These are phyloP conservation scores for Cryptosporidium parvum DNA, from an alignment of 169 alveolate species.

Conservation along the genomic window DNA sequence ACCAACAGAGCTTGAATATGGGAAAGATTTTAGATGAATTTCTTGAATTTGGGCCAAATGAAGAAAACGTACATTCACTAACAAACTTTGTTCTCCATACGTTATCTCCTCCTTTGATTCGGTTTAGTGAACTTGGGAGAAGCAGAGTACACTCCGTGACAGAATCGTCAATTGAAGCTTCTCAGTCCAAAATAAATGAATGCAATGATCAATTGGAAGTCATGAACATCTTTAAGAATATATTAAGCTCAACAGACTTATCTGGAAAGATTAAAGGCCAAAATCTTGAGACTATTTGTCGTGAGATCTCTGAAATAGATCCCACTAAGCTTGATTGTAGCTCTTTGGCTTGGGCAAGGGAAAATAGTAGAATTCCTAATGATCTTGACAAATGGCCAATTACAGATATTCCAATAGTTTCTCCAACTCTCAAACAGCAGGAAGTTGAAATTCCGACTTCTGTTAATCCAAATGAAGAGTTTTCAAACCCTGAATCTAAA, in stretches of 20 bases:
- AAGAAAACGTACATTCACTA: constrained; percentile 19
- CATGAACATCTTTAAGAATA: not conserved
- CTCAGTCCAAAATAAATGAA: not conserved
- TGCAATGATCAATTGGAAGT: constrained; percentile 18
- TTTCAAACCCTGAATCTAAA: not conserved
- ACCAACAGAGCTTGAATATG: constrained; percentile 5
- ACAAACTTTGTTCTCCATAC: constrained; percentile 33
- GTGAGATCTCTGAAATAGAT: constrained; percentile 39
- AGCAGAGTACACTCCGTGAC: not conserved
- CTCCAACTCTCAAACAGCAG: constrained; percentile 16
- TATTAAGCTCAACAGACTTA: not conserved
- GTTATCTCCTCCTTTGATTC: constrained; percentile 29
- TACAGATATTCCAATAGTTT: constrained; percentile 28
- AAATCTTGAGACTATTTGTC: constrained; percentile 3
- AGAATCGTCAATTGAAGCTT: not conserved
- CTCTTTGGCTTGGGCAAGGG: constrained; percentile 60
- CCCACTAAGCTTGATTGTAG: constrained; percentile 41
- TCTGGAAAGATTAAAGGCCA: not conserved
- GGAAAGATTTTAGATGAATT: not conserved
- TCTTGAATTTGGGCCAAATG: not conserved
- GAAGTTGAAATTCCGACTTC: not conserved
- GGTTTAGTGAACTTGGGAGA: constrained; percentile 53
- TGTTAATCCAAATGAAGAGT: not conserved
- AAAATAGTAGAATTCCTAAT: constrained; percentile 25
- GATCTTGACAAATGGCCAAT: constrained; percentile 70